These are phyloP conservation scores for Tolypocladium cylindrosporum DNA, from an alignment of 2,329 filamentous ascomycete genomes.

Conservation along the genomic window DNA sequence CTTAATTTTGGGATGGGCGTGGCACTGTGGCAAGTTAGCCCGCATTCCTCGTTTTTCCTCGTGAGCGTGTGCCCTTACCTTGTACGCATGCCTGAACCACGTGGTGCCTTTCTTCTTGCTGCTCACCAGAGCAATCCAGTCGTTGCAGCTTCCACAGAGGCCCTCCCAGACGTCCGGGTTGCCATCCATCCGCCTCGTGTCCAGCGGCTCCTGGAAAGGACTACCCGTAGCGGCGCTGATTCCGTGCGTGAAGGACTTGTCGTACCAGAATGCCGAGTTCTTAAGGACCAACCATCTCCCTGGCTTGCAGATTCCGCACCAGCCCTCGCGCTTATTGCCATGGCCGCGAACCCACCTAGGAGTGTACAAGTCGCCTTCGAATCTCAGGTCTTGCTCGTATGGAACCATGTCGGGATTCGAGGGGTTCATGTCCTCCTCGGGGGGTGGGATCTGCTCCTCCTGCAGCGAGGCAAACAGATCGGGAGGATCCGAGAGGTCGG, in stretches of 20 bases:
- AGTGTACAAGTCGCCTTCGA: constrained; percentile 74
- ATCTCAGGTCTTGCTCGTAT: constrained; percentile 70
- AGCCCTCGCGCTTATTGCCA: constrained; percentile 79
- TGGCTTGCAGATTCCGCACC: constrained; percentile 82
- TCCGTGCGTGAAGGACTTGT: constrained; percentile 82
- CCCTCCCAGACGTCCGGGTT: constrained; percentile 78
- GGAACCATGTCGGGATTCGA: constrained; percentile 65
- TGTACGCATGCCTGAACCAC: constrained; percentile 85
- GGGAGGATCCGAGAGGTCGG: constrained; percentile 64
- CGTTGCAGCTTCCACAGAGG: constrained; percentile 66
- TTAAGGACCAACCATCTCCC: constrained; percentile 80
- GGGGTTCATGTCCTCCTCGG: constrained; percentile 73
- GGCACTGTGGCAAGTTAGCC: constrained; percentile 39
- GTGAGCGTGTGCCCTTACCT: constrained; percentile 38
- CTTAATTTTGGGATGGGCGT: constrained; percentile 62
- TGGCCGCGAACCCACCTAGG: constrained; percentile 77
- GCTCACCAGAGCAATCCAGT: constrained; percentile 73
- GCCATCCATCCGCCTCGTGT: constrained; percentile 66
- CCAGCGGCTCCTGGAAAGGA: constrained; percentile 67
- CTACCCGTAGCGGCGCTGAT: constrained; percentile 74
- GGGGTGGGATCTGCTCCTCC: constrained; percentile 64
- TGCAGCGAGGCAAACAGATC: constrained; percentile 67
- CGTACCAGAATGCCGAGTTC: constrained; percentile 89
- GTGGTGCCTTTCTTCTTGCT: constrained; percentile 90
- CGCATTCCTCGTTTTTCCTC: not conserved